These are phyloP conservation scores for Clavariopsis aquatica DNA, from an alignment of 495 filamentous ascomycete species.

Conservation along the genomic window DNA sequence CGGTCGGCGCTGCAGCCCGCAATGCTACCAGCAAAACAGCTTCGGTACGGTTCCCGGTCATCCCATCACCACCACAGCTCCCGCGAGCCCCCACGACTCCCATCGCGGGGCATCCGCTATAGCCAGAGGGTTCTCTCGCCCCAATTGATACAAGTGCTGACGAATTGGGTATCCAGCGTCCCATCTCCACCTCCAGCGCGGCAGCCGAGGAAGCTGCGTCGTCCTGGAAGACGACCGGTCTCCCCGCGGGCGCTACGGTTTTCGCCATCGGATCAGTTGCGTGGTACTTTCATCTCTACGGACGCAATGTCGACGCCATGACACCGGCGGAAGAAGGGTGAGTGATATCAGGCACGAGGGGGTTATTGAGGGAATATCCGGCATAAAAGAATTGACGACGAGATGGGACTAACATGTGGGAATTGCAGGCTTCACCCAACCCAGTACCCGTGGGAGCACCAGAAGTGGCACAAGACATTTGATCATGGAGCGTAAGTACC, in stretches of 20 bases:
- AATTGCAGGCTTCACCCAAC: slow-evolving; percentile 78
- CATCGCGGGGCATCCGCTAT: slow-evolving; percentile 27
- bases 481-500: slow-evolving; percentile 87
- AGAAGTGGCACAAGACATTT: slow-evolving; percentile 87
- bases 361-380: slow-evolving; percentile 7
- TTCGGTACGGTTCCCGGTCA: slow-evolving; percentile 55
- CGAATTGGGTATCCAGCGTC: slow-evolving; percentile 54
- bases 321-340: slow-evolving; percentile 97
- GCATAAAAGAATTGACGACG: not conserved
- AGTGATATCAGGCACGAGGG: slow-evolving; percentile 14
- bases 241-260: slow-evolving; percentile 78
- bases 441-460: slow-evolving; percentile 93
- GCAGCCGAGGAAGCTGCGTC: slow-evolving; percentile 55
- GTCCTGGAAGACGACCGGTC: slow-evolving; percentile 70
- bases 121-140: not conserved
- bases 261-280: slow-evolving; percentile 83
- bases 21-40: slow-evolving; percentile 60
- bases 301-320: slow-evolving; percentile 80
- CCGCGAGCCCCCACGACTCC: slow-evolving; percentile 36
- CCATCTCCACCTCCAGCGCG: slow-evolving; percentile 61
- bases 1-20: slow-evolving; percentile 65
- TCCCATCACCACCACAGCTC: slow-evolving; percentile 22
- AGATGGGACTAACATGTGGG: slow-evolving; percentile 15
- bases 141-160: slow-evolving; percentile 35
- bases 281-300: slow-evolving; percentile 96